These are phyloP conservation scores for Xylaria sp. DNA, from an alignment of 2,329 filamentous ascomycete genomes.

Conservation along the genomic window DNA sequence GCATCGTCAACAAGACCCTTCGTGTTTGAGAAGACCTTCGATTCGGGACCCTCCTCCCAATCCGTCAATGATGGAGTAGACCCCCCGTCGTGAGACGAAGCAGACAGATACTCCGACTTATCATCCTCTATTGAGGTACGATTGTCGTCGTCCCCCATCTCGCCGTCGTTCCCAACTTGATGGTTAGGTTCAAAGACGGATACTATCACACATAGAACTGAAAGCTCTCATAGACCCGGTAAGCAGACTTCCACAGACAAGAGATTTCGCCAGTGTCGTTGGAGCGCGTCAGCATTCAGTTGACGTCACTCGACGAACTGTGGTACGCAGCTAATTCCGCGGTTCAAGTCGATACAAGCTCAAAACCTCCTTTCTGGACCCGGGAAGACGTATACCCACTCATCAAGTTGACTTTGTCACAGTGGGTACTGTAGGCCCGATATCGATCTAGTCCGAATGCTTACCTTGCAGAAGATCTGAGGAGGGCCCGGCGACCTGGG, in stretches of 20 bases:
- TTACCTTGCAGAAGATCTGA: background rate
- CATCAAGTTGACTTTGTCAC: background rate
- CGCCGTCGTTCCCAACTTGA: constrained; percentile 4
- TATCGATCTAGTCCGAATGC: background rate
- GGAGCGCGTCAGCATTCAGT: background rate
- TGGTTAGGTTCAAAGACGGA: constrained; percentile 8
- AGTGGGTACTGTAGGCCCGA: background rate
- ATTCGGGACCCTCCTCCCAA: constrained; percentile 14
- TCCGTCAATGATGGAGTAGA: constrained; percentile 10
- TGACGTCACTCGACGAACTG: constrained; percentile 17
- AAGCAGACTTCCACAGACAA: constrained; percentile 7
- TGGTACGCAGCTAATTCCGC: background rate
- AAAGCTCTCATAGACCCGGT: constrained; percentile 8
- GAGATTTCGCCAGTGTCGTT: background rate
- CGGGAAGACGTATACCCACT: background rate
- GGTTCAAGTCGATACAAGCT: background rate
- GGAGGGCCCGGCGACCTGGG: background rate
- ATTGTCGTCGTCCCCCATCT: constrained; percentile 20
- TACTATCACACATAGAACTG: constrained; percentile 5
- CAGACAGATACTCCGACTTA: constrained; percentile 15
- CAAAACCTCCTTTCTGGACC: background rate
- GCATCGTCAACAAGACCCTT: constrained; percentile 13
- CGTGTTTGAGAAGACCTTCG: constrained; percentile 14
- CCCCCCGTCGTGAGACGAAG: constrained; percentile 11
- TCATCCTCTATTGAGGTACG: constrained; percentile 19